A percentile compares a stretch with the other conserved stretches of the same genome.
phyloP scores from a whole-genome alignment of 2,329 filamentous ascomycete genomes.

The Calonectria pseudoturangicola region DNA sequence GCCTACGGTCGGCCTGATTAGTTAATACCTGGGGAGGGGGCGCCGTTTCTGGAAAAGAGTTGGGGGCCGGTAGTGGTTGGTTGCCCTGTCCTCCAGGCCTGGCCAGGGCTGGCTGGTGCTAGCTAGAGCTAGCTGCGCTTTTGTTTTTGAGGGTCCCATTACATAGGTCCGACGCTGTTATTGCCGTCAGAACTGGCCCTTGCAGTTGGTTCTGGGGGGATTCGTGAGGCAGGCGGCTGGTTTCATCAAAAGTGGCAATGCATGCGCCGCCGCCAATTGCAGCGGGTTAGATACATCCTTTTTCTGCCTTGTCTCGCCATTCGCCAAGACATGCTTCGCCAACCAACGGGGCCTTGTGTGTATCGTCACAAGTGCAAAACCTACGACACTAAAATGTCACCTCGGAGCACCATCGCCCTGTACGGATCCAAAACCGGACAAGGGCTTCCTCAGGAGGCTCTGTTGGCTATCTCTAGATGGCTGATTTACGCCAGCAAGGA shows the following conservation, averaged over 20 bases:
- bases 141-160: neutral
- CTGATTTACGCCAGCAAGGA: too few relatives aligned
- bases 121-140: neutral
- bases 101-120: neutral
- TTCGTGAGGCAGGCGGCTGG: conserved; percentile 17
- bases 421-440: neutral
- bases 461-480: too few relatives aligned
- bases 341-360: conserved; percentile 19
- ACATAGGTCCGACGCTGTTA: neutral
- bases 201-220: conserved; percentile 18
- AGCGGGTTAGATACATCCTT: neutral
- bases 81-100: conserved; percentile 14
- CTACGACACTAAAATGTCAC: conserved; percentile 11
- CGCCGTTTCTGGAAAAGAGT: conserved; percentile 3
- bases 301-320: conserved; percentile 16
- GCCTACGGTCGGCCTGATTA: conserved; percentile 5
- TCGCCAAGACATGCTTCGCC: conserved; percentile 16
- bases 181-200: conserved; percentile 7
- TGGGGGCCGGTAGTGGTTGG: conserved; percentile 17
- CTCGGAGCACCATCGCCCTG: neutral
- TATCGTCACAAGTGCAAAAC: conserved; percentile 19
- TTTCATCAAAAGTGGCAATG: conserved; percentile 27
- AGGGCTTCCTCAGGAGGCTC: neutral
- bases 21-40: neutral
- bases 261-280: conserved; percentile 15